These are phyloP conservation scores for Cyclaneusma minus DNA, from an alignment of 2,329 filamentous ascomycete species.

Conservation along the genomic window DNA sequence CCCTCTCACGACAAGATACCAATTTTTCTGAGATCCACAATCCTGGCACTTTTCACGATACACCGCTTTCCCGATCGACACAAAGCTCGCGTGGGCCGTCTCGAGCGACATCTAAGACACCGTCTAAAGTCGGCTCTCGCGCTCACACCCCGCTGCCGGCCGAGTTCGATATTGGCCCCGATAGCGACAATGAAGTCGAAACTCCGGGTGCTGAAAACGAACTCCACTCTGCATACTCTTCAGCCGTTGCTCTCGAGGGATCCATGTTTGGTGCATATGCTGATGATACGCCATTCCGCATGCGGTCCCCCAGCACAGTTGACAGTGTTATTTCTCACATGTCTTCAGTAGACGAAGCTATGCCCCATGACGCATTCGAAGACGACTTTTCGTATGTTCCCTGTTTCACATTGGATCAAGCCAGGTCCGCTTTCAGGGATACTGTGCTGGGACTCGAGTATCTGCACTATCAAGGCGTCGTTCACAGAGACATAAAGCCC, in stretches of 20 bases:
- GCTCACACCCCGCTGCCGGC: slow-evolving; percentile 17
- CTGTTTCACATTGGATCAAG: slow-evolving; percentile 73
- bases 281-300: slow-evolving; percentile 38
- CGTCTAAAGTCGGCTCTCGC: slow-evolving; percentile 15
- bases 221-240: slow-evolving; percentile 28
- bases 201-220: slow-evolving; percentile 36
- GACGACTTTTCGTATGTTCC: slow-evolving; percentile 91
- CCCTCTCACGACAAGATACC: slow-evolving; percentile 14
- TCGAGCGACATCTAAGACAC: slow-evolving; percentile 12
- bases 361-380: slow-evolving; percentile 50
- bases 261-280: slow-evolving; percentile 65
- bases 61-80: slow-evolving; percentile 12
- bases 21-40: slow-evolving; percentile 11
- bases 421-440: slow-evolving; percentile 76
- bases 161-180: slow-evolving; percentile 21
- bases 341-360: slow-evolving; percentile 46
- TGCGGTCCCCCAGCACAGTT: slow-evolving; percentile 64
- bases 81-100: slow-evolving; percentile 14
- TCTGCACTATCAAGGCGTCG: slow-evolving; percentile 73
- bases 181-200: slow-evolving; percentile 36
- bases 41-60: slow-evolving; percentile 8
- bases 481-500: slow-evolving; percentile 74
- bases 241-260: slow-evolving; percentile 48
- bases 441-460: slow-evolving; percentile 90
- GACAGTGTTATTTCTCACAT: slow-evolving; percentile 61